These are phyloP conservation scores for Dactylellina leptospora DNA, from an alignment of 2,329 filamentous ascomycete species.

Conservation along the genomic window DNA sequence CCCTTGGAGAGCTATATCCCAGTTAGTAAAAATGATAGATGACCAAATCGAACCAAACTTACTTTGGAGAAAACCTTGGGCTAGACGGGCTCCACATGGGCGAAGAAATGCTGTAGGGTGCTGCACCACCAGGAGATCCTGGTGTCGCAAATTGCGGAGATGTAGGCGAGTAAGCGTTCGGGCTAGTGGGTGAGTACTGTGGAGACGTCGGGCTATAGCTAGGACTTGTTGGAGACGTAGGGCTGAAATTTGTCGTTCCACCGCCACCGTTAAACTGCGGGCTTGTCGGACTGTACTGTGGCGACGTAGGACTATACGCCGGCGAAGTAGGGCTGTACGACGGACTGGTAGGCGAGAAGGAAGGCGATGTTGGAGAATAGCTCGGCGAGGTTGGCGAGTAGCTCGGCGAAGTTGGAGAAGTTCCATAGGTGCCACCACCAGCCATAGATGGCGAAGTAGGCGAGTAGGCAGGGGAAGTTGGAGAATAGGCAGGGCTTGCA, in stretches of 20 bases:
- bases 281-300: conserved; percentile 58
- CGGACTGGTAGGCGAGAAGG: conserved; percentile 65
- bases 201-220: conserved; percentile 76
- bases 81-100: conserved; percentile 58
- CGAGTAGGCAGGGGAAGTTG: conserved; percentile 73
- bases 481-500: conserved; percentile 66
- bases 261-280: conserved; percentile 58
- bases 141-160: conserved; percentile 66
- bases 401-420: conserved; percentile 73
- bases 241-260: conserved; percentile 64
- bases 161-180: conserved; percentile 70
- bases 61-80: conserved; percentile 57
- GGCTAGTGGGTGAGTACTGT: conserved; percentile 66
- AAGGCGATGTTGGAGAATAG: conserved; percentile 71
- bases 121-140: conserved; percentile 58
- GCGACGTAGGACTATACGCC: conserved; percentile 55
- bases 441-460: conserved; percentile 73
- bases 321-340: conserved; percentile 57
- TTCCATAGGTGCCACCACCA: conserved; percentile 66
- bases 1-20: conserved; percentile 55
- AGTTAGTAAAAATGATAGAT: neutral
- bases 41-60: conserved; percentile 35
- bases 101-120: conserved; percentile 60
- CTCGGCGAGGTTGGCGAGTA: conserved; percentile 76
- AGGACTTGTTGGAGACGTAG: conserved; percentile 73